Evolutionary conservation across 1,284 basidiomycete species (phyloP).

Genomic region (Cryptococcus sp.): DNA sequence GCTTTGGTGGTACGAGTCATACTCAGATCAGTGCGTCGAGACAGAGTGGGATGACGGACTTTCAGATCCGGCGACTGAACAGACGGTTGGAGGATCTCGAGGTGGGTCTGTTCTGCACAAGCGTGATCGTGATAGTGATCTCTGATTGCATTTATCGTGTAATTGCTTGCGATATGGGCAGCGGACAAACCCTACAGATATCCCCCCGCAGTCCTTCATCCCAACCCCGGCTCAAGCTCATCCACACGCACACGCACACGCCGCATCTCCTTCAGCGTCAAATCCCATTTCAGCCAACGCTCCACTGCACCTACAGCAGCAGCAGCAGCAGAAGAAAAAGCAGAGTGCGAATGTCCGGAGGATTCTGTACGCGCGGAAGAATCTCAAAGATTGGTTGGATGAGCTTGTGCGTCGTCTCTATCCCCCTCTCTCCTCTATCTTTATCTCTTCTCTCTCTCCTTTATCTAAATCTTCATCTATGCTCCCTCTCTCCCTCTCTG

Average conservation of each 20-base stretch:
- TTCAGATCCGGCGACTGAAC: slow-evolving; percentile 38
- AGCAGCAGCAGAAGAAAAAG: slow-evolving; percentile 39
- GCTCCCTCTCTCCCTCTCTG: slow-evolving; percentile 5
- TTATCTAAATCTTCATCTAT: too few species aligned
- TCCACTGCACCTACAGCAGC: slow-evolving; percentile 4
- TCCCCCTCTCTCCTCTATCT: not conserved
- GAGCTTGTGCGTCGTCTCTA: slow-evolving; percentile 38
- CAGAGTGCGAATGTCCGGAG: slow-evolving; percentile 48
- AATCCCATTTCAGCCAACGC: slow-evolving; percentile 1
- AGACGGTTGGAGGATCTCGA: slow-evolving; percentile 50
- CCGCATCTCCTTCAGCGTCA: not conserved
- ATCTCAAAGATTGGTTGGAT: slow-evolving; percentile 49
- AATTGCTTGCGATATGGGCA: too few species aligned
- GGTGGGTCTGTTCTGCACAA: slow-evolving; percentile 24
- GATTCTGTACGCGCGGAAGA: slow-evolving; percentile 47
- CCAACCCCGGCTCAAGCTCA: slow-evolving; percentile 15
- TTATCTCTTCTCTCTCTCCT: not conserved
- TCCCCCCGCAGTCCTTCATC: slow-evolving; percentile 44
- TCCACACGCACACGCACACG: not conserved
- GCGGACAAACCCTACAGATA: slow-evolving; percentile 52
- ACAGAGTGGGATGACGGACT: slow-evolving; percentile 36
- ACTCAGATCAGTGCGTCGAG: not conserved
- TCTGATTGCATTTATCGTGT: too few species aligned
- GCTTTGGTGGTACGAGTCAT: too few species aligned
- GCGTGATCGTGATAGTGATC: too few species aligned